Conservation (phyloP, 176 grass and related monocot genomes). For the Musa itinerans region DNA sequence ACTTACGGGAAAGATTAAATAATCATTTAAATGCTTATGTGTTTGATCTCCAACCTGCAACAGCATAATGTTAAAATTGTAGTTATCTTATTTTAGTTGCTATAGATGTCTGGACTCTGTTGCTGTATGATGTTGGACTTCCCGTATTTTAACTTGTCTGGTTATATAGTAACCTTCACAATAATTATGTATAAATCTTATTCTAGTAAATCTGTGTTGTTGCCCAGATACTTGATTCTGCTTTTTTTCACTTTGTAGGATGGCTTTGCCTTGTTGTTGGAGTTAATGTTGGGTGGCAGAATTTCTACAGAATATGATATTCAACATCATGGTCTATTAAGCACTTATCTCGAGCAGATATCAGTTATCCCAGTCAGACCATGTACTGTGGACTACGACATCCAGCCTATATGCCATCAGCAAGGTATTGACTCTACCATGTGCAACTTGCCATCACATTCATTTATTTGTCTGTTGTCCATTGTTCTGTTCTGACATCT, state of each 20-base stretch:
- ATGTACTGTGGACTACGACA: slow-evolving; percentile 31
- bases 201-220: neutral
- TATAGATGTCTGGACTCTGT: too few relatives aligned
- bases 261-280: slow-evolving; percentile 45
- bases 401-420: slow-evolving; percentile 54
- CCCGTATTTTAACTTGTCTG: neutral
- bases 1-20: neutral
- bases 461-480: slow-evolving; percentile 13
- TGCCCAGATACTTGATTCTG: slow-evolving; percentile 13
- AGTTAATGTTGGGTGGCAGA: slow-evolving; percentile 45
- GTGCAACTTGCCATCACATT: neutral
- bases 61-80: neutral
- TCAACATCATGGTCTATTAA: slow-evolving; percentile 31
- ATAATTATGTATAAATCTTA: too few relatives aligned
- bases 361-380: slow-evolving; percentile 36
- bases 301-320: slow-evolving; percentile 29
- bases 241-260: slow-evolving; percentile 48
- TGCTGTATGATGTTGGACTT: neutral
- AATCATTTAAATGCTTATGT: neutral
- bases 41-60: neutral
- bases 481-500: neutral
- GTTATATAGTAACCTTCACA: neutral
- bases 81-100: neutral
- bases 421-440: slow-evolving; percentile 40
- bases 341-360: slow-evolving; percentile 51